These are phyloP conservation scores for Fistulifera pelliculosa DNA, from an alignment of 108 stramenopile species.

Conservation along the genomic window DNA sequence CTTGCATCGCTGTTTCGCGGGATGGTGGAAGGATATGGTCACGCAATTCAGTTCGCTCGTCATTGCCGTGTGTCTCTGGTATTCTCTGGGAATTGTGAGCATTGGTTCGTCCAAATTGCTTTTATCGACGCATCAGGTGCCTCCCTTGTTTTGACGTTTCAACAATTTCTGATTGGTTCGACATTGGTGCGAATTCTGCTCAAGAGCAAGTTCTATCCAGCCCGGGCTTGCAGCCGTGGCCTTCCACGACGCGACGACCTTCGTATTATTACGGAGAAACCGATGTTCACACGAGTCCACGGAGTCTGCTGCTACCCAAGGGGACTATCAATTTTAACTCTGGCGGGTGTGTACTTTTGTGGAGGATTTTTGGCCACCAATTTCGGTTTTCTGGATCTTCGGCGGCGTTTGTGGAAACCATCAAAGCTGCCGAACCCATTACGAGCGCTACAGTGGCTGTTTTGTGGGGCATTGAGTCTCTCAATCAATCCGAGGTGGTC, in stretches of 20 bases:
- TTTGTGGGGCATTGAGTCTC: slow-evolving; percentile 51
- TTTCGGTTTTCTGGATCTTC: slow-evolving; percentile 43
- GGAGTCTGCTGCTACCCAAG: slow-evolving; percentile 1
- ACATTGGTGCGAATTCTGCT: slow-evolving; percentile 24
- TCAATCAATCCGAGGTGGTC: slow-evolving; percentile 32
- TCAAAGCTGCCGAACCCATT: slow-evolving; percentile 82
- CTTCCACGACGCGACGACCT: slow-evolving; percentile 2
- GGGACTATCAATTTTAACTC: slow-evolving; percentile 13
- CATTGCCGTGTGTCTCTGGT: slow-evolving; percentile 60
- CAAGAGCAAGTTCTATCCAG: slow-evolving; percentile 6
- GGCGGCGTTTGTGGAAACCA: slow-evolving; percentile 75
- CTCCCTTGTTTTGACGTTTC: slow-evolving; percentile 29
- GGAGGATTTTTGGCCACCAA: slow-evolving; percentile 70
- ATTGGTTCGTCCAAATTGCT: slow-evolving; percentile 69
- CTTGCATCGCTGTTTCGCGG: slow-evolving; percentile 7
- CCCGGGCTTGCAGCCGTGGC: slow-evolving; percentile 17
- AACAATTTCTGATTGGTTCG: slow-evolving; percentile 27
- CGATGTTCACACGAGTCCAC: not conserved
- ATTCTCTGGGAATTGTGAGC: slow-evolving; percentile 62
- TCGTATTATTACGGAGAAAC: slow-evolving; percentile 2
- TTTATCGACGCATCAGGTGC: slow-evolving; percentile 28
- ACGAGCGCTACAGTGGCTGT: slow-evolving; percentile 63
- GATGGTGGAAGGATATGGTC: slow-evolving; percentile 10
- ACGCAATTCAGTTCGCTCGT: slow-evolving; percentile 14
- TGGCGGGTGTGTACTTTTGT: slow-evolving; percentile 49